Percentiles rank a stretch among this genome's conserved stretches.
These are phyloP conservation scores for Gilbertella persicaria DNA, from an alignment of 371 early-diverging fungal species.

Conservation along the genomic window DNA sequence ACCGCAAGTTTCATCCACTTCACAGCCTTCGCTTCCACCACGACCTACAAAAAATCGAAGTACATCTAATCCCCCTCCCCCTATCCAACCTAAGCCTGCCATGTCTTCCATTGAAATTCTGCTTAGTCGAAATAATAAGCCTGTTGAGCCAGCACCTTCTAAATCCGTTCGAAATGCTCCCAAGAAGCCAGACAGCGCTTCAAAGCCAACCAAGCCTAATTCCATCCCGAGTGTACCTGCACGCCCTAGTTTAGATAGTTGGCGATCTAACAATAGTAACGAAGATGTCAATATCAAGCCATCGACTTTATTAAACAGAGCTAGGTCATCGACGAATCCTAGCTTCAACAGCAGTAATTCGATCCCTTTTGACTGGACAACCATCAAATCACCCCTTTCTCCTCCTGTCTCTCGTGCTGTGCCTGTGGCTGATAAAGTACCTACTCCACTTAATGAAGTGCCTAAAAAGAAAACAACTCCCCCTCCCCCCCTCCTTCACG, in stretches of 20 bases:
- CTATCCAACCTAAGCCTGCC: constrained; percentile 24
- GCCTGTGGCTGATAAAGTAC: background rate
- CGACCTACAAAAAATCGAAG: constrained; percentile 29
- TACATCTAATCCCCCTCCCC: constrained; percentile 30
- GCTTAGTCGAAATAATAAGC: constrained; percentile 3
- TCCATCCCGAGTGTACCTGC: background rate
- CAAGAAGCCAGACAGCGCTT: background rate
- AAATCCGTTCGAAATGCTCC: background rate
- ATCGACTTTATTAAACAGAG: constrained; percentile 20
- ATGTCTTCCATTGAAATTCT: constrained; percentile 11
- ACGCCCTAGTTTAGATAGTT: constrained; percentile 8
- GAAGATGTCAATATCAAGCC: constrained; percentile 22
- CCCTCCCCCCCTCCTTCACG: constrained; percentile 45
- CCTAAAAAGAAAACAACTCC: constrained; percentile 25
- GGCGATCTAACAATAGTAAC: constrained; percentile 5
- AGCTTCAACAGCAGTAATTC: background rate
- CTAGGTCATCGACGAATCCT: constrained; percentile 26
- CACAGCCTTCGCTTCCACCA: constrained; percentile 22
- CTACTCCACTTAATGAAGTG: background rate
- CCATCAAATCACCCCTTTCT: background rate
- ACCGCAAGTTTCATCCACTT: constrained; percentile 11
- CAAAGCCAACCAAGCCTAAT: background rate
- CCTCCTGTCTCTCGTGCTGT: background rate
- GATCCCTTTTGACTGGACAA: background rate
- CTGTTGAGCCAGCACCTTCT: background rate